Base-by-base conservation (phyloP, 2,329 filamentous ascomycete species). In the Hortaea sp. region DNA sequence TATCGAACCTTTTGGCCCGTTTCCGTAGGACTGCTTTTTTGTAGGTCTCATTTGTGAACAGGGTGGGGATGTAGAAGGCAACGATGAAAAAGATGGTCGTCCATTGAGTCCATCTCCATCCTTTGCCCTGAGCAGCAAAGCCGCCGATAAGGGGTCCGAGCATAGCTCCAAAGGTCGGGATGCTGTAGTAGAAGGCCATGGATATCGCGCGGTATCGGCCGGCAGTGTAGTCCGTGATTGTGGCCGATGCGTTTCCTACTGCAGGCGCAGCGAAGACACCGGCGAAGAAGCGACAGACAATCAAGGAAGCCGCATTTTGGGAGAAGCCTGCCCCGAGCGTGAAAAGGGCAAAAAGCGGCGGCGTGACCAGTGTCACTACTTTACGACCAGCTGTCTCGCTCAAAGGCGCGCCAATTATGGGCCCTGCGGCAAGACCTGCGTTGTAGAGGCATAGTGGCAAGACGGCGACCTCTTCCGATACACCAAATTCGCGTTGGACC, bases 211-310 rank as follows among this genome's bases (percentile, higher is more conserved):
- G 53, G 29, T 62, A 56, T 6, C 42, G 46, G 3, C 57, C 55
- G 41, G 54, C 52, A 7, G 59, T 63, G 29, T 63, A 58, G 45
- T 65, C 62, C 11, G 54, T 56, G 43, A 62, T 61, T 37, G 53
- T 60, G 37, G 46, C 62, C 35, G 49, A 54, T 3, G 54, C 57
- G 51, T 63, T 61, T 29, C 57, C 53, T 7, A 65, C 54, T 0
- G 57, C 59, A 10, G 62, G 61, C 5, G 59, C 59, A 4, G 61
- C 62, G 27, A 62, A 73, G 32, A 79, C 69, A 0, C 58, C 60
- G 1, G 75, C 72, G 41, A 81, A 66, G 61, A 81, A 62, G 28
- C 61, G 53, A 41, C 60, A 62, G 6, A 61, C 45, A 7, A 49
- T 50, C 28, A 63, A 37, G 10, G 51, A 44, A 1, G 50, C 49